phyloP scores from a whole-genome alignment of 768 basidiomycete species.

The Sporobolomyces pararoseus region DNA sequence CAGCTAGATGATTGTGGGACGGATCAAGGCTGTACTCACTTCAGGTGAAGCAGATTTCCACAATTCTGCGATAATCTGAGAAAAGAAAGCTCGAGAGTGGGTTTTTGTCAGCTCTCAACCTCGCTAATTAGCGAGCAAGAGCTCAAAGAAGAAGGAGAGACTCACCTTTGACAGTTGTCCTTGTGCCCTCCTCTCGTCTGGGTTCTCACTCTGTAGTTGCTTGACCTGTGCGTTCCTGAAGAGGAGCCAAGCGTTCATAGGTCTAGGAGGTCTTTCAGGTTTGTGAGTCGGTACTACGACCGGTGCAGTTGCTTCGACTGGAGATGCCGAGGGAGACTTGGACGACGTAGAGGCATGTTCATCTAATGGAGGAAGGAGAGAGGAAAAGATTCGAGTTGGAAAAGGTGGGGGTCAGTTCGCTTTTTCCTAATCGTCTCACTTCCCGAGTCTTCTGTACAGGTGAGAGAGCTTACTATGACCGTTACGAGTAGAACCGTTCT shows the following conservation, averaged over 20 bases:
- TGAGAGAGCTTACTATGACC: too few species aligned
- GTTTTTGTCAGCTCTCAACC: too few species aligned
- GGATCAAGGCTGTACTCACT: neutral
- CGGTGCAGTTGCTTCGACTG: too few species aligned
- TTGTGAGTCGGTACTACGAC: too few species aligned
- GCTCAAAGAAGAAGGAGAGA: neutral
- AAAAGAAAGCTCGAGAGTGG: neutral
- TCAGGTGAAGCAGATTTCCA: conserved; percentile 13
- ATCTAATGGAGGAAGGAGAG: too few species aligned
- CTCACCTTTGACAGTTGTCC: conserved; percentile 31
- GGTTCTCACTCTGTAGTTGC: conserved; percentile 17
- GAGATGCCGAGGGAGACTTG: too few species aligned
- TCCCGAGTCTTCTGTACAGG: too few species aligned
- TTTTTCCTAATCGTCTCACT: too few species aligned
- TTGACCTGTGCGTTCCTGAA: conserved; percentile 28
- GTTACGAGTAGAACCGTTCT: too few species aligned
- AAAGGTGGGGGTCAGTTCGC: too few species aligned
- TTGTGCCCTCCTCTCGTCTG: conserved; percentile 13
- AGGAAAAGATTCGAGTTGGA: too few species aligned
- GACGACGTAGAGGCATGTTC: too few species aligned
- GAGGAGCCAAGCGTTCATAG: conserved; percentile 36
- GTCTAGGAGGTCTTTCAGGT: conserved; percentile 21
- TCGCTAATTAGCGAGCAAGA: neutral
- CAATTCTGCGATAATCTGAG: conserved; percentile 27
- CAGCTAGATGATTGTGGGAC: neutral